Percentiles rank a stretch among this genome's conserved stretches.
These are phyloP conservation scores for Ensete ventricosum DNA, from an alignment of 176 grass and related monocot genomes.

Conservation along the genomic window DNA sequence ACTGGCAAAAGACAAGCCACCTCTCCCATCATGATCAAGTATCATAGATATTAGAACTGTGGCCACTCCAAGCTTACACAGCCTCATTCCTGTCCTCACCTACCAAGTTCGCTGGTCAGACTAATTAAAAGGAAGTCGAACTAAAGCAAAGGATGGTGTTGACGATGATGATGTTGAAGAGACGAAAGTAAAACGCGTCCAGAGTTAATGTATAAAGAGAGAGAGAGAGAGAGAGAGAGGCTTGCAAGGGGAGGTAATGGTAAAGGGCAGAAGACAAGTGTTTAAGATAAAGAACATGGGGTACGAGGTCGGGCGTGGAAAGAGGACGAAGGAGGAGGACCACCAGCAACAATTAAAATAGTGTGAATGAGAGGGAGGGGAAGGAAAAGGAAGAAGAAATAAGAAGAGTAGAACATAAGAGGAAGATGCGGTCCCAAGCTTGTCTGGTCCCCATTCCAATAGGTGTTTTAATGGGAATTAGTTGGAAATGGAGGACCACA, in stretches of 20 bases:
- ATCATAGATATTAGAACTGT: no score
- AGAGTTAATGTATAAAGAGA: background rate
- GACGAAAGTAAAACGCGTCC: background rate
- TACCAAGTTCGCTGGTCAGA: no score
- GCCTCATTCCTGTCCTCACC: no score
- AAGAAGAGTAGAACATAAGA: background rate
- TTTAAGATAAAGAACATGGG: background rate
- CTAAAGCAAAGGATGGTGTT: no score
- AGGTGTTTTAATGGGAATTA: constrained; percentile 82
- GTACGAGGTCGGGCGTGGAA: constrained; percentile 5
- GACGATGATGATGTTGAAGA: background rate
- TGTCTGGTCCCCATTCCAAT: constrained; percentile 47
- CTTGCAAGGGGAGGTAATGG: no score
- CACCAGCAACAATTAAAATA: background rate
- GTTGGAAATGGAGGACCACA: constrained; percentile 76
- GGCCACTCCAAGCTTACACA: no score
- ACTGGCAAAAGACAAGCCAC: background rate
- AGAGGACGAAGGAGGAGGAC: background rate
- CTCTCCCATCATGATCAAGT: background rate
- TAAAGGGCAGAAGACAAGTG: background rate
- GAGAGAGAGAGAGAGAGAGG: no score
- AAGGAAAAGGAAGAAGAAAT: constrained; percentile 6
- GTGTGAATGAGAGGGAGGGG: constrained; percentile 2
- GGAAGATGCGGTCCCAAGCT: constrained; percentile 38
- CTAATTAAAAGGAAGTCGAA: no score